Evolutionary conservation across 331 rosid genomes (phyloP).

Genomic region (Quercus phellos): DNA sequence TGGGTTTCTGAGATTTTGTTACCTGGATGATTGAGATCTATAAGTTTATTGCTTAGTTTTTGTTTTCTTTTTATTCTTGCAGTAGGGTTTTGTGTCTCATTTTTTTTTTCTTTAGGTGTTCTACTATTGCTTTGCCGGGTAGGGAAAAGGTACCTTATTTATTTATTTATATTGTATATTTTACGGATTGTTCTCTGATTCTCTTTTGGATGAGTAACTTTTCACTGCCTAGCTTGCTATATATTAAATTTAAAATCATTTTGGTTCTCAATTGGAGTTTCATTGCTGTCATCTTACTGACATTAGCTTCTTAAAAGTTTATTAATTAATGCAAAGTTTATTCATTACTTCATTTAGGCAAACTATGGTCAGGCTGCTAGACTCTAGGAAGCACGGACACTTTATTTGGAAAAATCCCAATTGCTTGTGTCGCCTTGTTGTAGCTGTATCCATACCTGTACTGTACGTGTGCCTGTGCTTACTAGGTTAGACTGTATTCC

Average conservation of each 20-base stretch:
- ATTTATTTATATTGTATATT: too few species aligned
- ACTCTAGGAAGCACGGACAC: too few species aligned
- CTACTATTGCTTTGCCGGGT: neutral
- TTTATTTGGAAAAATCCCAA: too few species aligned
- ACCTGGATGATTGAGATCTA: slow-evolving; percentile 4
- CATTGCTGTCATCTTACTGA: neutral
- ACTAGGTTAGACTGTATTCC: too few species aligned
- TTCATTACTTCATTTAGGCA: too few species aligned
- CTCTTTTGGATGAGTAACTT: neutral
- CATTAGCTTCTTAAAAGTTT: neutral
- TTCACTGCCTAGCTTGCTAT: neutral
- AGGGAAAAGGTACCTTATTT: neutral
- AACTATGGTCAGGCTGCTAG: too few species aligned
- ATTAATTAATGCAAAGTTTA: neutral
- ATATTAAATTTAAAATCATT: neutral
- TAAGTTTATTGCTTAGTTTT: neutral
- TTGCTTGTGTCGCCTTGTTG: too few species aligned
- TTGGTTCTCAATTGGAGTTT: neutral
- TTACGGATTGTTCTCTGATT: neutral
- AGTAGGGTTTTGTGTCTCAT: neutral
- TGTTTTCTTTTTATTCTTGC: neutral
- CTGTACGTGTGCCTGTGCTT: too few species aligned
- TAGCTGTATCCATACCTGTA: too few species aligned
- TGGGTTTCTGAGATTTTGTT: neutral
- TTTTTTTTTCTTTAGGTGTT: neutral